Evolutionary conservation across 2,329 filamentous ascomycete genomes (phyloP).

Genomic region (Microdochium nivale): DNA sequence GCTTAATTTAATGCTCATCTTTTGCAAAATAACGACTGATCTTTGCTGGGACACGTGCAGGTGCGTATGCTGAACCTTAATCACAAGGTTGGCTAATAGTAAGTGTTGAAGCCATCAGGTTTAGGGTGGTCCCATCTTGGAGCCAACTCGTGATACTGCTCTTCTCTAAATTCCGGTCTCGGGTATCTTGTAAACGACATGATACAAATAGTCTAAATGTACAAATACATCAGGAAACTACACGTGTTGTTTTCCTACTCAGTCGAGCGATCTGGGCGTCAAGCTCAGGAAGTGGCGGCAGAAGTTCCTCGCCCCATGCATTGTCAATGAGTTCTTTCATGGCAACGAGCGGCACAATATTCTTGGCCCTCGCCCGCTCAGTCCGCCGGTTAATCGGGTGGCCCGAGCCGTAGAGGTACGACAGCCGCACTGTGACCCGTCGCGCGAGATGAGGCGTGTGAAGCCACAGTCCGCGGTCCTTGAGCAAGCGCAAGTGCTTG

Average conservation of each 20-base stretch:
- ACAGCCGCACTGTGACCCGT: constrained; percentile 18
- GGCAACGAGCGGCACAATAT: constrained; percentile 19
- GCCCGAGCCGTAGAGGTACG: constrained; percentile 22
- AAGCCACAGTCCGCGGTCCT: constrained; percentile 20
- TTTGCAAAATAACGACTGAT: too few relatives aligned
- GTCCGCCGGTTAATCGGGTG: constrained; percentile 9
- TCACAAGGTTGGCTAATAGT: too few relatives aligned
- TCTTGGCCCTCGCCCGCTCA: constrained; percentile 11
- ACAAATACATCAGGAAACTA: not conserved
- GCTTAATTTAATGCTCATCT: not conserved
- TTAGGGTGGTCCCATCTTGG: too few relatives aligned
- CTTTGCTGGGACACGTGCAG: too few relatives aligned
- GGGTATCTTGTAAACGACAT: not conserved
- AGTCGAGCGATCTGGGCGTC: constrained; percentile 9
- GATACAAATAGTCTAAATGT: not conserved
- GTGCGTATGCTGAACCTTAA: too few relatives aligned
- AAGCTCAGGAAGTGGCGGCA: constrained; percentile 19
- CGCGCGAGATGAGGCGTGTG: constrained; percentile 11
- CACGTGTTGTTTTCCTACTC: too few relatives aligned
- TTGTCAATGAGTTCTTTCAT: constrained; percentile 26
- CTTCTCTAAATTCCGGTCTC: too few relatives aligned
- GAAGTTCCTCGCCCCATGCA: constrained; percentile 25
- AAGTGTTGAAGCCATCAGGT: too few relatives aligned
- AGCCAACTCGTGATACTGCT: too few relatives aligned
- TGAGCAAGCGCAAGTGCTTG: constrained; percentile 22